Percentiles rank a stretch among this genome's conserved stretches.
These are phyloP conservation scores for Ottelia alismoides DNA, from an alignment of 106 monocot species.

Conservation along the genomic window DNA sequence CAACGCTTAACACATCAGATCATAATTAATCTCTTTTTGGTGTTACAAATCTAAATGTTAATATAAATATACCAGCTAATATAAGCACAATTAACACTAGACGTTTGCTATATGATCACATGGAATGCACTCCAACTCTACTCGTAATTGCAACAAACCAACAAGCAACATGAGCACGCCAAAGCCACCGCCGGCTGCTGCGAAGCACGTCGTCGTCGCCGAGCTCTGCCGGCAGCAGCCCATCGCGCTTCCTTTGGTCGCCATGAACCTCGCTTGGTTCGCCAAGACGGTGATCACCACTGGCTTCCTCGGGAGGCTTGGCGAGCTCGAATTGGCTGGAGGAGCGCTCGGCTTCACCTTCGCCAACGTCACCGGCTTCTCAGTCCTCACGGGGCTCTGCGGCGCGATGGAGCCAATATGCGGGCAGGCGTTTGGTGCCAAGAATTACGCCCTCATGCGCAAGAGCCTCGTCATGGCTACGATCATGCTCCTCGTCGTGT, in stretches of 20 bases:
- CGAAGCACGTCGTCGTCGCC: no score
- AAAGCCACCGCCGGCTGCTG: no score
- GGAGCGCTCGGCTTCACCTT: conserved; percentile 50
- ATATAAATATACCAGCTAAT: no score
- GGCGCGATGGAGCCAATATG: conserved; percentile 79
- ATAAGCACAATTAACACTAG: no score
- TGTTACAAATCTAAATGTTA: no score
- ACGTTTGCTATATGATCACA: no score
- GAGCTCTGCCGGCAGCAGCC: conserved; percentile 33
- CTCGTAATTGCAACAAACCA: no score
- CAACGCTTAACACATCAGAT: no score
- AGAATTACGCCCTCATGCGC: conserved; percentile 54
- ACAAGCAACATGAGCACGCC: no score
- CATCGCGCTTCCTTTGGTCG: conserved; percentile 24
- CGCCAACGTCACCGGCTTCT: conserved; percentile 63
- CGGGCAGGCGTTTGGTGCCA: conserved; percentile 80
- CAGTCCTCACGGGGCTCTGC: conserved; percentile 41
- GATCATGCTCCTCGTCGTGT: conserved; percentile 37
- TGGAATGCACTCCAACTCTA: no score
- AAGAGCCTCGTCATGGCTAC: conserved; percentile 62
- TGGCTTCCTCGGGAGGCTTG: conserved; percentile 32
- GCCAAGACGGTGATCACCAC: conserved; percentile 39
- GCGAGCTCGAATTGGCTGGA: conserved; percentile 35
- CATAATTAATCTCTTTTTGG: no score
- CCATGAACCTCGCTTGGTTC: conserved; percentile 38